Percentiles rank a stretch among this genome's conserved stretches.
Evolutionary conservation across 306 rosid species (phyloP).

Genomic region (Casuarina equisetifolia): DNA sequence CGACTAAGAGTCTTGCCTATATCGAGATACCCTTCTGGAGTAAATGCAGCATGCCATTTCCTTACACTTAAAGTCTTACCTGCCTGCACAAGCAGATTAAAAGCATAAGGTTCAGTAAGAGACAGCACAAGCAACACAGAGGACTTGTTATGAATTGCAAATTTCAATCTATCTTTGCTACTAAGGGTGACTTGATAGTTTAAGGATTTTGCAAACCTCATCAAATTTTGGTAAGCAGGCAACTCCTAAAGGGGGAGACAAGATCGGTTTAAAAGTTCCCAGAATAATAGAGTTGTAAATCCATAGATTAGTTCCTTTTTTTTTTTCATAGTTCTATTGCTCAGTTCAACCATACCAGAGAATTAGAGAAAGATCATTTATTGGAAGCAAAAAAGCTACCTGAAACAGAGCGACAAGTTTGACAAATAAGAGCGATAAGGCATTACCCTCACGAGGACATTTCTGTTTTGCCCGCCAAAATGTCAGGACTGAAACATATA

Average conservation of each 20-base stretch:
- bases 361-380: not conserved
- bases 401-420: not conserved
- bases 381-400: constrained; percentile 6
- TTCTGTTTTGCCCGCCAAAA: not conserved
- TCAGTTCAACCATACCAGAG: not conserved
- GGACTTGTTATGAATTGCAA: constrained; percentile 2
- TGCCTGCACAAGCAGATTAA: constrained; percentile 52
- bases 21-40: constrained; percentile 80
- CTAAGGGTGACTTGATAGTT: constrained; percentile 7
- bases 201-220: constrained; percentile 9
- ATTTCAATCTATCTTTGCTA: constrained; percentile 10
- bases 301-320: not conserved
- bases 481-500: not conserved
- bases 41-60: constrained; percentile 91
- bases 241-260: constrained; percentile 15
- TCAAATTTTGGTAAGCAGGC: constrained; percentile 7
- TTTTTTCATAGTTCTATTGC: not conserved
- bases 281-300: not conserved
- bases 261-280: constrained; percentile 21
- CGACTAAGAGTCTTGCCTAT: constrained; percentile 81
- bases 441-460: not conserved
- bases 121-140: constrained; percentile 18
- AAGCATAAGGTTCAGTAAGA: constrained; percentile 17
- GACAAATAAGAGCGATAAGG: not conserved
- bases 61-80: constrained; percentile 88